A percentile compares a stretch with the other conserved stretches of the same genome.
phyloP scores from a whole-genome alignment of 441 rosid genomes.

The Biscutella auriculata region DNA sequence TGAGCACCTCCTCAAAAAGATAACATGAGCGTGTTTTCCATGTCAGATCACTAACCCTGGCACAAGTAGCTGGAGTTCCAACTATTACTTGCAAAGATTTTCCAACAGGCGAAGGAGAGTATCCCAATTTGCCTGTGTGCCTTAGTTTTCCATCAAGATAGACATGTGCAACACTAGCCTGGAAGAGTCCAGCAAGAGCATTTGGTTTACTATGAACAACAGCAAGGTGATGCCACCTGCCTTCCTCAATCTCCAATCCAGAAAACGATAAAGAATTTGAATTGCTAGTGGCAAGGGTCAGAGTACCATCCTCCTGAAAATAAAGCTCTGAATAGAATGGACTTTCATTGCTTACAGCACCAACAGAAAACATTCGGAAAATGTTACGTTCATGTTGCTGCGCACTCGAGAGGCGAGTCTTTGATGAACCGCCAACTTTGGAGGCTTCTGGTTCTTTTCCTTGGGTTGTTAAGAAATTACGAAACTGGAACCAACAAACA shows the following conservation, averaged over 20 bases:
- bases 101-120: constrained; percentile 97
- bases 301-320: constrained; percentile 87
- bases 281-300: constrained; percentile 97
- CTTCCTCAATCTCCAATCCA: constrained; percentile 91
- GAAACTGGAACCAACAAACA: constrained; percentile 92
- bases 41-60: constrained; percentile 69
- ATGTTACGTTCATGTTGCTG: constrained; percentile 54
- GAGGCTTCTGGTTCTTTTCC: constrained; percentile 47
- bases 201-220: constrained; percentile 99
- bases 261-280: constrained; percentile 84
- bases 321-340: constrained; percentile 89
- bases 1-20: constrained; percentile 98
- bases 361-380: constrained; percentile 92
- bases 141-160: constrained; percentile 96
- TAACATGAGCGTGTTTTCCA: constrained; percentile 98
- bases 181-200: constrained; percentile 99
- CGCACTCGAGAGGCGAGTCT: constrained; percentile 30
- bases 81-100: constrained; percentile 88
- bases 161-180: constrained; percentile 95
- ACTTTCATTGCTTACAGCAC: constrained; percentile 63
- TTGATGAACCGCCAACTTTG: constrained; percentile 45
- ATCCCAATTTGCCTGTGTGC: constrained; percentile 96
- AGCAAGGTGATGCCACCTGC: constrained; percentile 99
- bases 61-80: constrained; percentile 81
- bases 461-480: constrained; percentile 57